These are phyloP conservation scores for Amphirosellinia nigrospora DNA, from an alignment of 495 filamentous ascomycete genomes.

Conservation along the genomic window DNA sequence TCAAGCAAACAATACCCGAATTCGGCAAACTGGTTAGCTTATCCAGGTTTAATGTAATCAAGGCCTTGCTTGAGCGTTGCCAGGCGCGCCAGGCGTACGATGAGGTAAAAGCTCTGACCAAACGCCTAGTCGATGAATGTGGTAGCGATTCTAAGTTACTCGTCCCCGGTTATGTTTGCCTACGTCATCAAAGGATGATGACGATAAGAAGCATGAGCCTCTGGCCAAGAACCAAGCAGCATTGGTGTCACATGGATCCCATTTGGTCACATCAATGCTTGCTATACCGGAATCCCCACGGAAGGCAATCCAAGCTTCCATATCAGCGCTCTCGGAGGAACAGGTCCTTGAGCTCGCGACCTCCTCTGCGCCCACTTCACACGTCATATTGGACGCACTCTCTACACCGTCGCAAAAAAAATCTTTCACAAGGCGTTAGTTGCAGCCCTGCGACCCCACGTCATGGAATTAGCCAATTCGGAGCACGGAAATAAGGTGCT, in stretches of 20 bases:
- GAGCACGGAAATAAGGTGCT: constrained; percentile 78
- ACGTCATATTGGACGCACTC: constrained; percentile 74
- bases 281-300: constrained; percentile 47
- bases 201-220: constrained; percentile 44
- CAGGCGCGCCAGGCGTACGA: constrained; percentile 61
- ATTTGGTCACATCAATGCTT: constrained; percentile 50
- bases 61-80: constrained; percentile 82
- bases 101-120: constrained; percentile 65
- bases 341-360: constrained; percentile 48
- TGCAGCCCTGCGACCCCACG: constrained; percentile 55
- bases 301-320: constrained; percentile 50
- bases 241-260: constrained; percentile 52
- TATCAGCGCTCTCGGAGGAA: constrained; percentile 44
- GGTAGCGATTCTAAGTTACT: constrained; percentile 60
- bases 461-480: constrained; percentile 70
- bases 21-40: constrained; percentile 72
- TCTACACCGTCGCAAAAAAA: constrained; percentile 63
- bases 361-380: constrained; percentile 53
- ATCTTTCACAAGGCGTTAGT: constrained; percentile 56
- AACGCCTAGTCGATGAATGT: constrained; percentile 64
- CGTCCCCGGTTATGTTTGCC: constrained; percentile 65
- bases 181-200: constrained; percentile 43
- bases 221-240: constrained; percentile 50
- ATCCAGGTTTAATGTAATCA: constrained; percentile 76
- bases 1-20: constrained; percentile 70